phyloP scores from a whole-genome alignment of 192 early-diverging fungal species.

The Globomyces pollinis-pini region DNA sequence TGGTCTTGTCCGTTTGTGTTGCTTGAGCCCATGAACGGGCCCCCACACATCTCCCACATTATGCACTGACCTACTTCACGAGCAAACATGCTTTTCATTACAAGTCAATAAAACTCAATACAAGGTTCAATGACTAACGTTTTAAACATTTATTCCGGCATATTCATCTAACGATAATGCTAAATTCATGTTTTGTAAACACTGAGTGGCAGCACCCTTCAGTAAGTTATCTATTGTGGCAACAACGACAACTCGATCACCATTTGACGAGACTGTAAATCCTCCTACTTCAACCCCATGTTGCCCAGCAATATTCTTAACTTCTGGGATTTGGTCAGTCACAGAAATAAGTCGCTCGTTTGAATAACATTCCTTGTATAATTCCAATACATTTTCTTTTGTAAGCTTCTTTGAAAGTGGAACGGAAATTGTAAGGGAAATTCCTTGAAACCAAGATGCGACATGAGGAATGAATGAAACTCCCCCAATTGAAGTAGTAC shows the following conservation, averaged over 20 bases:
- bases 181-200: constrained; percentile 90
- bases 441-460: constrained; percentile 89
- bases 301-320: constrained; percentile 80
- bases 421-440: constrained; percentile 79
- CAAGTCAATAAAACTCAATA: too few species aligned
- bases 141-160: too few species aligned
- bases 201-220: constrained; percentile 99
- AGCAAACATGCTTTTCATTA: too few species aligned
- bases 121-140: too few species aligned
- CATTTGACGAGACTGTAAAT: constrained; percentile 66
- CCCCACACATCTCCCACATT: too few species aligned
- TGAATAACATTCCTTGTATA: constrained; percentile 65
- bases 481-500: constrained; percentile 13
- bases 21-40: too few species aligned
- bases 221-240: constrained; percentile 94
- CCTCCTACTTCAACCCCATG: constrained; percentile 89
- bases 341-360: constrained; percentile 81
- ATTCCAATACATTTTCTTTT: constrained; percentile 57
- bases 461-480: constrained; percentile 89
- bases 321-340: constrained; percentile 66
- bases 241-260: constrained; percentile 76
- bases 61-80: too few species aligned
- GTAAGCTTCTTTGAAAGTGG: constrained; percentile 72
- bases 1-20: too few species aligned
- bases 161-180: constrained; percentile 84